A percentile compares a stretch with the other conserved stretches of the same genome.
phyloP scores from a whole-genome alignment of 345 rosid genomes.

The Acer campestre region DNA sequence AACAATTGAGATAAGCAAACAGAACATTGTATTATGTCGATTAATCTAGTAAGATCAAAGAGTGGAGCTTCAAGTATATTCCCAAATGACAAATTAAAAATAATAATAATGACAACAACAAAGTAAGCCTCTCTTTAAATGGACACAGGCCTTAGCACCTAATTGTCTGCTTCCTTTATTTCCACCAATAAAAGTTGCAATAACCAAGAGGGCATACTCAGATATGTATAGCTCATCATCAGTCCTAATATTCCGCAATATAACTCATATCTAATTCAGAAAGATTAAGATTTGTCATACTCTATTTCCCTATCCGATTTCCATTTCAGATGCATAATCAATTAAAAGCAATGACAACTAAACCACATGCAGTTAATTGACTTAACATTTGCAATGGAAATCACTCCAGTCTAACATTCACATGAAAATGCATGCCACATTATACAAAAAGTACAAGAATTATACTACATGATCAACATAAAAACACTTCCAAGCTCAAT shows the following conservation, averaged over 20 bases:
- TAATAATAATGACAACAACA: background rate
- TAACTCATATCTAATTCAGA: background rate
- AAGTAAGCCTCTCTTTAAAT: background rate
- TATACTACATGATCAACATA: background rate
- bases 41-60: background rate
- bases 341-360: background rate
- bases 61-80: background rate
- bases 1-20: background rate
- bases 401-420: background rate
- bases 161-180: background rate
- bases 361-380: background rate
- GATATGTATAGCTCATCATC: background rate
- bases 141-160: background rate
- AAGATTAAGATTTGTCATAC: background rate
- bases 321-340: background rate
- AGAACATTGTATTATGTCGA: background rate
- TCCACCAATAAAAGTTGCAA: background rate
- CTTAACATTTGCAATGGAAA: background rate
- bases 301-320: background rate
- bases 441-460: background rate
- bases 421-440: background rate
- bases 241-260: background rate
- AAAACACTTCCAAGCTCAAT: slow-evolving; percentile 2
- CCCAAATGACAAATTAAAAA: too few relatives aligned
- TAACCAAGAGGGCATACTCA: background rate